phyloP scores from a whole-genome alignment of 2,329 filamentous ascomycete genomes.

The Ascochyta viciae-villosae region DNA sequence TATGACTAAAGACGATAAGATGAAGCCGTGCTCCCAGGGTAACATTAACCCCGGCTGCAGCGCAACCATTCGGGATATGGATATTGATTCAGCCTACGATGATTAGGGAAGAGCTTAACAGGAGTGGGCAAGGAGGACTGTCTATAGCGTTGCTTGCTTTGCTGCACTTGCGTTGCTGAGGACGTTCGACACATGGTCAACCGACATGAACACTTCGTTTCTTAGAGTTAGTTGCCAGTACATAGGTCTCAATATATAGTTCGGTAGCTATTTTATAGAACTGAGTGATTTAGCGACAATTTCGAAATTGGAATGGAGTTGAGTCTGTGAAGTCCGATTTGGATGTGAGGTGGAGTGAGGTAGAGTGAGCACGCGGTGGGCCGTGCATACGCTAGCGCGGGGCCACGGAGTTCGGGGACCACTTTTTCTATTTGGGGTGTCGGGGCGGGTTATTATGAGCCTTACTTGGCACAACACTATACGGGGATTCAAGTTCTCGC shows the following conservation, averaged over 20 bases:
- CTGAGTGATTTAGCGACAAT: background rate
- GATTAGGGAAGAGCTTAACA: too few species aligned
- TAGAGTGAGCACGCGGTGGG: background rate
- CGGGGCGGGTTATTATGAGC: background rate
- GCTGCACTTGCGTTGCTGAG: too few species aligned
- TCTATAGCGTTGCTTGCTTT: too few species aligned
- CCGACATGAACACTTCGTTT: too few species aligned
- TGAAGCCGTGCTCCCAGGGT: background rate
- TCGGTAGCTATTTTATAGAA: background rate
- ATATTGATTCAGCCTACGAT: too few species aligned
- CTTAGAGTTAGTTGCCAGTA: too few species aligned
- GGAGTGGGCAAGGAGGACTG: too few species aligned
- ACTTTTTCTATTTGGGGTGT: background rate
- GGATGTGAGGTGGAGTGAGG: background rate
- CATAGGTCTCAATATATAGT: background rate
- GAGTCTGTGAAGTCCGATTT: background rate
- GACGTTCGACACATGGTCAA: too few species aligned
- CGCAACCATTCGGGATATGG: too few species aligned
- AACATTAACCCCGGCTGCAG: background rate
- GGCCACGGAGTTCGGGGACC: background rate
- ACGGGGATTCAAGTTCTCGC: background rate
- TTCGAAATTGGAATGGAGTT: background rate
- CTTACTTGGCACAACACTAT: constrained; percentile 1
- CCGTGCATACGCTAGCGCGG: background rate
- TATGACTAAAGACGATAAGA: background rate